Evolutionary conservation across 805 yeast species (phyloP).

Genomic region (Cyberlindnera subsufficiens): DNA sequence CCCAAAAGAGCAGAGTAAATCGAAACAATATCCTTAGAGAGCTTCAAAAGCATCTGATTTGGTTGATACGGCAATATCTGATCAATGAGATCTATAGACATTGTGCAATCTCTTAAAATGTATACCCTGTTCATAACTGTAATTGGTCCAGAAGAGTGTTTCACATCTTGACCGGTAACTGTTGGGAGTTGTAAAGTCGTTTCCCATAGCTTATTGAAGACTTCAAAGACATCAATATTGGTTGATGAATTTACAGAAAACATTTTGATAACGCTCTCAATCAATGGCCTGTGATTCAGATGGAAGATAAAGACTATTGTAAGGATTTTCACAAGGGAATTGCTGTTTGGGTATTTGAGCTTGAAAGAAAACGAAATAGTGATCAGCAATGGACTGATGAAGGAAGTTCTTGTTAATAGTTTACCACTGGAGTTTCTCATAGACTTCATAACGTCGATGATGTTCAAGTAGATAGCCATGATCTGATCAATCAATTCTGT

Average conservation of each 20-base stretch:
- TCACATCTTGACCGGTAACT: slow-evolving; percentile 1
- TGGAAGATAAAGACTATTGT: slow-evolving; percentile 13
- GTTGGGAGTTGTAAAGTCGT: slow-evolving; percentile 13
- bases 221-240: slow-evolving; percentile 19
- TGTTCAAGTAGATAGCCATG: slow-evolving; percentile 6
- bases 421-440: neutral
- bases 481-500: slow-evolving; percentile 10
- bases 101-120: slow-evolving; percentile 1
- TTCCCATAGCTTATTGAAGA: slow-evolving; percentile 22
- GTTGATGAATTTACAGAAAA: slow-evolving; percentile 11
- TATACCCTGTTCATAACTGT: slow-evolving; percentile 15
- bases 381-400: slow-evolving; percentile 21
- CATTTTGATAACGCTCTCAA: slow-evolving; percentile 10
- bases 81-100: slow-evolving; percentile 8
- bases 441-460: slow-evolving; percentile 10
- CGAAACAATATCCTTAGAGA: slow-evolving; percentile 7
- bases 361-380: slow-evolving; percentile 20
- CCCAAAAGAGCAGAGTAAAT: slow-evolving; percentile 3
- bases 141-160: slow-evolving; percentile 18
- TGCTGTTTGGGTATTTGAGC: slow-evolving; percentile 8
- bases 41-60: slow-evolving; percentile 6
- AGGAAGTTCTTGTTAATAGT: slow-evolving; percentile 11
- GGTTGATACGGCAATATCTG: slow-evolving; percentile 14
- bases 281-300: slow-evolving; percentile 5
- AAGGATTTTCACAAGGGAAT: slow-evolving; percentile 13